Percentiles rank a stretch among this genome's conserved stretches.
Evolutionary conservation across 169 alveolate species (phyloP).

Genomic region (Plasmodium berghei): DNA sequence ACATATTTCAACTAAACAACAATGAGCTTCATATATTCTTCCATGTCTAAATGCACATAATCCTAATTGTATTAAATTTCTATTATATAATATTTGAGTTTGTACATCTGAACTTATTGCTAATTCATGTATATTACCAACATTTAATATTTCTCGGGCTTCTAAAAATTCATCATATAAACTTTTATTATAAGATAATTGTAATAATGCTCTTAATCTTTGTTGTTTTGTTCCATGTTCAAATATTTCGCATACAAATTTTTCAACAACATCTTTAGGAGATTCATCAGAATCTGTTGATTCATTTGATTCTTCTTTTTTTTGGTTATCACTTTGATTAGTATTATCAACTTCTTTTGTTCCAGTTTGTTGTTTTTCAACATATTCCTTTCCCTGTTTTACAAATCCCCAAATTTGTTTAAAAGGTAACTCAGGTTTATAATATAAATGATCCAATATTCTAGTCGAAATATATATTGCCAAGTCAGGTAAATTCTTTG

Average conservation of each 20-base stretch:
- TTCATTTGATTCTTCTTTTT: not conserved
- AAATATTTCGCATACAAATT: slow-evolving; percentile 83
- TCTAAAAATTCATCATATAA: slow-evolving; percentile 91
- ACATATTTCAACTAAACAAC: slow-evolving; percentile 93
- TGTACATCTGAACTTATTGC: slow-evolving; percentile 91
- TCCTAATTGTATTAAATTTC: slow-evolving; percentile 96
- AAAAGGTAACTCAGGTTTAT: slow-evolving; percentile 82
- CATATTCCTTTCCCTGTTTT: slow-evolving; percentile 11
- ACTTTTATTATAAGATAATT: slow-evolving; percentile 90
- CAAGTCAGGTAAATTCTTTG: slow-evolving; percentile 80
- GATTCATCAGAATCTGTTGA: not conserved
- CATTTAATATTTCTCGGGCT: slow-evolving; percentile 90
- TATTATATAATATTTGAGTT: slow-evolving; percentile 95
- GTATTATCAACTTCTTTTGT: not conserved
- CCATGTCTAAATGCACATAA: slow-evolving; percentile 97
- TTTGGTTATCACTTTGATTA: slow-evolving; percentile 5
- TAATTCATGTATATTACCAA: slow-evolving; percentile 91
- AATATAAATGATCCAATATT: slow-evolving; percentile 89
- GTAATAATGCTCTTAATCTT: slow-evolving; percentile 90
- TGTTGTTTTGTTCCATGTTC: slow-evolving; percentile 88
- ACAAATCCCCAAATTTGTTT: slow-evolving; percentile 68
- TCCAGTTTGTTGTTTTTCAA: not conserved
- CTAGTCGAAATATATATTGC: slow-evolving; percentile 76
- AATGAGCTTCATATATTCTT: slow-evolving; percentile 92
- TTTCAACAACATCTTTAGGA: slow-evolving; percentile 76